A percentile compares a stretch with the other conserved stretches of the same genome.
Evolutionary conservation across 1,139 yeast genomes (phyloP).

Genomic region (Sporopachydermia cereana): DNA sequence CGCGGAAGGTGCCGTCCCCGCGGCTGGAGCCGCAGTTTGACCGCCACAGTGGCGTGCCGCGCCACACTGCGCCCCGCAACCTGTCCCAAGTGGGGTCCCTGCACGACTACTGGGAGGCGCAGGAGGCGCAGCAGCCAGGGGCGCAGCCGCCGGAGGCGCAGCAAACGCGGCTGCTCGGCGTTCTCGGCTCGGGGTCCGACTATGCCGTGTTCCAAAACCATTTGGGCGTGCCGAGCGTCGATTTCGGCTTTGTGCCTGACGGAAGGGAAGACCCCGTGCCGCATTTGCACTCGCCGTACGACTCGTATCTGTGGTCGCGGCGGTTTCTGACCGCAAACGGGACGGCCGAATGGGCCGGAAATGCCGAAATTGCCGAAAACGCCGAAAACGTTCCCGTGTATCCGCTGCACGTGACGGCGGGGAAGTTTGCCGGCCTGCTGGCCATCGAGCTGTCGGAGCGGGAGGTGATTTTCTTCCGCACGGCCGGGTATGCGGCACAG

Average conservation of each 20-base stretch:
- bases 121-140: slow-evolving; percentile 7
- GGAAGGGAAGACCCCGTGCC: slow-evolving; percentile 18
- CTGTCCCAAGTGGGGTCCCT: slow-evolving; percentile 18
- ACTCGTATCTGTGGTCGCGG: not conserved
- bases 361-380: not conserved
- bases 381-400: not conserved
- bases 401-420: slow-evolving; percentile 3
- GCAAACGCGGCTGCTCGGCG: slow-evolving; percentile 15
- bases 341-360: not conserved
- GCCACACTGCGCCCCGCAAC: slow-evolving; percentile 16
- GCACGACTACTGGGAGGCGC: slow-evolving; percentile 24
- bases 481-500: not conserved
- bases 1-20: slow-evolving; percentile 25
- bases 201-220: slow-evolving; percentile 36
- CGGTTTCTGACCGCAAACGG: not conserved
- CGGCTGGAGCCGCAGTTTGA: not conserved
- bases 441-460: slow-evolving; percentile 2
- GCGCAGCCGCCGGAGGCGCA: slow-evolving; percentile 16
- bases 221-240: slow-evolving; percentile 38
- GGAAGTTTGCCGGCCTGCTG: not conserved
- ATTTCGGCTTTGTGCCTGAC: slow-evolving; percentile 28
- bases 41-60: not conserved
- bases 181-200: slow-evolving; percentile 29
- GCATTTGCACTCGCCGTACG: slow-evolving; percentile 2
- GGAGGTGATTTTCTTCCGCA: slow-evolving; percentile 4